phyloP scores from a whole-genome alignment of 345 rosid species.

The Pseudoturritis turrita region DNA sequence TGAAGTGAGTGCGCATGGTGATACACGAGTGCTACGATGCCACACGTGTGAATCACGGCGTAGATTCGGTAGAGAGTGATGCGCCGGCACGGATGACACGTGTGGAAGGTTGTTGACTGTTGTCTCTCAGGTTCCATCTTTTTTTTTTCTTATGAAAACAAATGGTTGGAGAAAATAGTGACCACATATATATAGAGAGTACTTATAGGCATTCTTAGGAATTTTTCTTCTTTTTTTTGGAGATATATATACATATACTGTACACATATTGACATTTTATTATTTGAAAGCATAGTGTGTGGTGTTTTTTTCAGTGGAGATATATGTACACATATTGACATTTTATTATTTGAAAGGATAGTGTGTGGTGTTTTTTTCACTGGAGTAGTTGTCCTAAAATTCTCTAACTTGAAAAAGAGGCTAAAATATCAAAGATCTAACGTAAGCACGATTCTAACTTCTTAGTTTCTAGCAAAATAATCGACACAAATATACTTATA shows the following conservation, averaged over 20 bases:
- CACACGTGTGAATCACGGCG: conserved; percentile 43
- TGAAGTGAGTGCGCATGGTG: conserved; percentile 42
- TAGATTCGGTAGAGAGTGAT: conserved; percentile 42
- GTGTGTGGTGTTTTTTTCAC: not conserved
- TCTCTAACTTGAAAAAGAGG: not conserved
- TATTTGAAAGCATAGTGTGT: not conserved
- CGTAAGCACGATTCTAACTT: too few species aligned
- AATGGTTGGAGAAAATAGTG: not conserved
- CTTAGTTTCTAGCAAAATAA: too few species aligned
- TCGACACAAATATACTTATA: too few species aligned
- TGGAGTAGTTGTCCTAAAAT: not conserved
- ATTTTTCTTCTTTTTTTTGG: too few species aligned
- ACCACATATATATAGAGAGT: too few species aligned
- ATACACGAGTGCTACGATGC: conserved; percentile 47
- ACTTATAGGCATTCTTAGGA: too few species aligned
- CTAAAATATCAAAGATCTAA: not conserved
- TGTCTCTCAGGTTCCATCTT: conserved; percentile 6
- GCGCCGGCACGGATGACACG: conserved; percentile 35
- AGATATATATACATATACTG: too few species aligned
- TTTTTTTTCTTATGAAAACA: not conserved
- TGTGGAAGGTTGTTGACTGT: conserved; percentile 39
- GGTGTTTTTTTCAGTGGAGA: too few species aligned
- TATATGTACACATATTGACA: too few species aligned
- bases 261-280: too few species aligned
- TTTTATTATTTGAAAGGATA: too few species aligned